Conservation (phyloP, 768 basidiomycete genomes). For the Xerocomellus amylosporus region DNA sequence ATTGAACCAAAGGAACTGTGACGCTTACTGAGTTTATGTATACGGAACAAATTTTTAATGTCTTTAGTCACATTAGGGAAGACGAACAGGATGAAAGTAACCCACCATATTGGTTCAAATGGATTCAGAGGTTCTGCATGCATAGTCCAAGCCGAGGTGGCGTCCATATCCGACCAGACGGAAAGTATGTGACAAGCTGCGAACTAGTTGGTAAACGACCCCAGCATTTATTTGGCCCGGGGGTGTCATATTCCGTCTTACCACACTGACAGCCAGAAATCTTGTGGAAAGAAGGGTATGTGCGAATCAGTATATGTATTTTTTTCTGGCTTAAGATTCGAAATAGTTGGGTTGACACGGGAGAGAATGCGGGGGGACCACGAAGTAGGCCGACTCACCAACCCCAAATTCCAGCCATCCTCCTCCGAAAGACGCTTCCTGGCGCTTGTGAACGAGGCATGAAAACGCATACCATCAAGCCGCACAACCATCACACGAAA, state of each 20-base stretch:
- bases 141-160: neutral
- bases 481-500: conserved; percentile 68
- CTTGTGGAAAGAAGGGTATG: conserved; percentile 8
- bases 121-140: neutral
- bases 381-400: conserved; percentile 38
- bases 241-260: conserved; percentile 31
- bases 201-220: conserved; percentile 8
- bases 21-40: neutral
- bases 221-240: conserved; percentile 22
- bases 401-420: conserved; percentile 62
- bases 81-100: neutral
- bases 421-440: conserved; percentile 58
- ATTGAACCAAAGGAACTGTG: neutral
- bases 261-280: conserved; percentile 28
- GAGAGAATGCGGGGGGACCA: neutral
- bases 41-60: neutral
- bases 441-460: conserved; percentile 61
- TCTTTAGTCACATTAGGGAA: neutral
- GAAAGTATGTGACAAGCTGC: conserved; percentile 3
- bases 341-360: neutral
- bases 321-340: neutral
- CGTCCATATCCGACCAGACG: neutral
- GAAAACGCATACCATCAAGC: conserved; percentile 60
- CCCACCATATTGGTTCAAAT: neutral
- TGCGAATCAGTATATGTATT: conserved; percentile 6